Conservation (phyloP, 2,329 filamentous ascomycete genomes). For the Monilinia polystroma region DNA sequence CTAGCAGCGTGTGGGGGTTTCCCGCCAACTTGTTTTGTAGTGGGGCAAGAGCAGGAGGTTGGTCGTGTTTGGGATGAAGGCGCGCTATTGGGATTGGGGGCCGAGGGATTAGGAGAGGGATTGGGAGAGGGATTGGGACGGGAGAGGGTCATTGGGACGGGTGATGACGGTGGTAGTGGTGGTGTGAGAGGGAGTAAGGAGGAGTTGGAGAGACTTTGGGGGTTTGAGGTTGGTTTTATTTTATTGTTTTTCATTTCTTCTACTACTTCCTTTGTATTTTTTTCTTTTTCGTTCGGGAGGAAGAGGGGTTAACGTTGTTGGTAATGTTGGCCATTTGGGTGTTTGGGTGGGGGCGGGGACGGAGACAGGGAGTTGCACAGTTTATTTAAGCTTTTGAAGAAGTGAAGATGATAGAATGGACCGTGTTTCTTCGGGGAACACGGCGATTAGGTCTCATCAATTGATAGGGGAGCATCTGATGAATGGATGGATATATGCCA, state of each 20-base stretch:
- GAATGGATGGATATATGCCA: neutral
- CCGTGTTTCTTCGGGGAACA: too few species aligned
- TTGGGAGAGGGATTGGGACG: neutral
- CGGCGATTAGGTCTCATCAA: neutral
- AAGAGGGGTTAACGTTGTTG: neutral
- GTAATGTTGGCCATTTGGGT: too few species aligned
- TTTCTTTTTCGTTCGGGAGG: too few species aligned
- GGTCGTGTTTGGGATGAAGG: neutral
- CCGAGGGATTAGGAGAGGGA: too few species aligned
- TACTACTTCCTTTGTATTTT: neutral
- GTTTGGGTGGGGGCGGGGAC: neutral
- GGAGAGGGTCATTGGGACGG: neutral
- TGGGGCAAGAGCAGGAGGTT: neutral
- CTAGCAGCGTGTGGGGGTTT: neutral
- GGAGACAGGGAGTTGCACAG: too few species aligned
- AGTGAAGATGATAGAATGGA: too few species aligned
- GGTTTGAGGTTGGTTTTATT: constrained; percentile 47
- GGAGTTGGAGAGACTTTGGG: constrained; percentile 58
- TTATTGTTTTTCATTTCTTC: neutral
- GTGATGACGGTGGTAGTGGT: constrained; percentile 26
- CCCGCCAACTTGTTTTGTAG: neutral
- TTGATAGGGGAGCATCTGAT: neutral
- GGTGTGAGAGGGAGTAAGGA: constrained; percentile 50
- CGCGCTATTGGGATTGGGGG: too few species aligned
- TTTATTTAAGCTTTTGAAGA: too few species aligned